Conservation (phyloP, 495 filamentous ascomycete genomes). For the Xylaria scruposa region DNA sequence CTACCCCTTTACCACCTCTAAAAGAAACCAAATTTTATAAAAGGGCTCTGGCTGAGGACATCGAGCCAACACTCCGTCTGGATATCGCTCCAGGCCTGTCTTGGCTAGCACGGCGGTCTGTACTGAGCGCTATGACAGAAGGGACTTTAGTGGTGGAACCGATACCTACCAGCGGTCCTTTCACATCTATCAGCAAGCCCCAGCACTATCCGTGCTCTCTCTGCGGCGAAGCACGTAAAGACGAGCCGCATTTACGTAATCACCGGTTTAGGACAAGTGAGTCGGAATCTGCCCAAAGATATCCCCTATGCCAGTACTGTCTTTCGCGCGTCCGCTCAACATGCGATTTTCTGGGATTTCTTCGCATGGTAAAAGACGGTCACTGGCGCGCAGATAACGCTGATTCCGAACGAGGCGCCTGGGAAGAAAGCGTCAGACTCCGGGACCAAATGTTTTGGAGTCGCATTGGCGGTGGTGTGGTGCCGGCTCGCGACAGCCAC, state of each 20-base stretch:
- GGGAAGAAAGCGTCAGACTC: constrained; percentile 90
- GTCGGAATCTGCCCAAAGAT: constrained; percentile 79
- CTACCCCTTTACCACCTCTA: constrained; percentile 52
- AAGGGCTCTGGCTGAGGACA: constrained; percentile 82
- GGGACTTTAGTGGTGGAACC: constrained; percentile 92
- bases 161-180: constrained; percentile 61
- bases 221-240: constrained; percentile 82
- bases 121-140: constrained; percentile 80
- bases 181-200: constrained; percentile 61
- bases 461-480: constrained; percentile 84
- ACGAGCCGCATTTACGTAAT: constrained; percentile 72
- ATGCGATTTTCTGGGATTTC: constrained; percentile 90
- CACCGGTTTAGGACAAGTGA: constrained; percentile 91
- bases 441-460: constrained; percentile 97
- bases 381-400: constrained; percentile 80
- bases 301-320: constrained; percentile 91
- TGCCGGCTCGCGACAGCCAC: constrained; percentile 64
- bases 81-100: constrained; percentile 90
- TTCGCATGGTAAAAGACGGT: constrained; percentile 88
- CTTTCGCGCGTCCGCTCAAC: constrained; percentile 81
- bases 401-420: constrained; percentile 81
- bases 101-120: constrained; percentile 86
- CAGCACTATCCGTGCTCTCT: constrained; percentile 78
- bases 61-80: constrained; percentile 90
- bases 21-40: constrained; percentile 97